phyloP scores from a whole-genome alignment of 225 moss, liverwort and hornwort genomes.

The Polytrichum commune region DNA sequence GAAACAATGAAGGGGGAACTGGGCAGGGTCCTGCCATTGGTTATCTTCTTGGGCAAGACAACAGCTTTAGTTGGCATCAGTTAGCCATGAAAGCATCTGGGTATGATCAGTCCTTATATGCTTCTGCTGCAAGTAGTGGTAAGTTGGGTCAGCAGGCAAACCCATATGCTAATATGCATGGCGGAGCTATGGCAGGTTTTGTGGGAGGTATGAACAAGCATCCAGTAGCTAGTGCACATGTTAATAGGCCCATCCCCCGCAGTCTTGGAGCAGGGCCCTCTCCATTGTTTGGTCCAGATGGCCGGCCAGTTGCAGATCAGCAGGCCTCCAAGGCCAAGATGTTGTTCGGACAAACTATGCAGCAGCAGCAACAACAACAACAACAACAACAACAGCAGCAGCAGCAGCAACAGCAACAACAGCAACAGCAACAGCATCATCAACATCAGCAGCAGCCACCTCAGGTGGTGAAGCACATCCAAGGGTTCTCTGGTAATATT shows the following conservation, averaged over 20 bases:
- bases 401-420: constrained; percentile 40
- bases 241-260: constrained; percentile 80
- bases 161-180: constrained; percentile 59
- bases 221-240: constrained; percentile 42
- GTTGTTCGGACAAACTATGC: constrained; percentile 85
- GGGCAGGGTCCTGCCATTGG: constrained; percentile 83
- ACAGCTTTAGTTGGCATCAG: constrained; percentile 96
- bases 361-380: constrained; percentile 54
- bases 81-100: constrained; percentile 87
- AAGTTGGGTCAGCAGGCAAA: constrained; percentile 65
- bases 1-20: constrained; percentile 42
- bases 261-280: constrained; percentile 65
- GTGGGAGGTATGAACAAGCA: constrained; percentile 57
- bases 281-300: constrained; percentile 64
- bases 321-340: constrained; percentile 70
- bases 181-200: constrained; percentile 54
- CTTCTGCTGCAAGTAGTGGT: constrained; percentile 48
- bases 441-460: constrained; percentile 35
- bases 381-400: constrained; percentile 51
- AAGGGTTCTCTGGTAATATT: constrained; percentile 34
- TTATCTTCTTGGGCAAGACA: constrained; percentile 87
- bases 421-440: constrained; percentile 57
- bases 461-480: constrained; percentile 38
- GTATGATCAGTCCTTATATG: constrained; percentile 66
- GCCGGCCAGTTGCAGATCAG: constrained; percentile 56